phyloP scores from a whole-genome alignment of 1,284 basidiomycete genomes.

The Cerioporus squamosus region DNA sequence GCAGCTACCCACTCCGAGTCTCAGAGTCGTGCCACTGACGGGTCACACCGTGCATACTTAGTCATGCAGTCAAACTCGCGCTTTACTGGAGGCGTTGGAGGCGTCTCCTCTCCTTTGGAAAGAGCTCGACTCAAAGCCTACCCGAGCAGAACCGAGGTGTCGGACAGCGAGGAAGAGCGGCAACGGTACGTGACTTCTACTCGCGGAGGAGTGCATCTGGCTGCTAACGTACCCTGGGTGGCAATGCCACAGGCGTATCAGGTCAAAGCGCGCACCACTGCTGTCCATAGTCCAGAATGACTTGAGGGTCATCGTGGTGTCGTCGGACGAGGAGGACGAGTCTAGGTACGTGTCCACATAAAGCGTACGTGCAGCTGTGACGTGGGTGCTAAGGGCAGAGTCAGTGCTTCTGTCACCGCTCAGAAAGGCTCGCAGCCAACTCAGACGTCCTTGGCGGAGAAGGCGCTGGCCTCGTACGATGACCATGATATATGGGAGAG shows the following conservation, averaged over 20 bases:
- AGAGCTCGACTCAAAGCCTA: slow-evolving; percentile 1
- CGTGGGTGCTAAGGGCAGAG: too few species aligned
- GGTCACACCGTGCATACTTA: too few species aligned
- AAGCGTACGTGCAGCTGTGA: too few species aligned
- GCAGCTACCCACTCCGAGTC: too few species aligned
- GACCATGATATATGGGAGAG: neutral
- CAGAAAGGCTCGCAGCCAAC: slow-evolving; percentile 12
- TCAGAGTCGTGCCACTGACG: too few species aligned
- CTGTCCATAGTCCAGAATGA: slow-evolving; percentile 6
- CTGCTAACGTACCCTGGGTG: neutral
- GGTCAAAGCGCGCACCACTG: slow-evolving; percentile 5
- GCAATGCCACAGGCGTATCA: slow-evolving; percentile 1
- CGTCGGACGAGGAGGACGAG: slow-evolving; percentile 51
- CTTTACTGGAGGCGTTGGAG: too few species aligned
- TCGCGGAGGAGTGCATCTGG: neutral
- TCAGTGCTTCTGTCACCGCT: slow-evolving; percentile 11
- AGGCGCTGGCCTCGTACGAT: neutral
- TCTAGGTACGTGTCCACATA: slow-evolving; percentile 24
- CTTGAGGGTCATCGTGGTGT: slow-evolving; percentile 54
- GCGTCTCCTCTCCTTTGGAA: too few species aligned
- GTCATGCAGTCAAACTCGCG: too few species aligned
- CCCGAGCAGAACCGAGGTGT: slow-evolving; percentile 19
- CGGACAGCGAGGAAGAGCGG: slow-evolving; percentile 33
- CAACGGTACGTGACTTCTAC: slow-evolving; percentile 13
- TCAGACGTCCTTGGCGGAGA: neutral